Base-by-base conservation (phyloP, 2,329 filamentous ascomycete species). In the Apiospora hydei region DNA sequence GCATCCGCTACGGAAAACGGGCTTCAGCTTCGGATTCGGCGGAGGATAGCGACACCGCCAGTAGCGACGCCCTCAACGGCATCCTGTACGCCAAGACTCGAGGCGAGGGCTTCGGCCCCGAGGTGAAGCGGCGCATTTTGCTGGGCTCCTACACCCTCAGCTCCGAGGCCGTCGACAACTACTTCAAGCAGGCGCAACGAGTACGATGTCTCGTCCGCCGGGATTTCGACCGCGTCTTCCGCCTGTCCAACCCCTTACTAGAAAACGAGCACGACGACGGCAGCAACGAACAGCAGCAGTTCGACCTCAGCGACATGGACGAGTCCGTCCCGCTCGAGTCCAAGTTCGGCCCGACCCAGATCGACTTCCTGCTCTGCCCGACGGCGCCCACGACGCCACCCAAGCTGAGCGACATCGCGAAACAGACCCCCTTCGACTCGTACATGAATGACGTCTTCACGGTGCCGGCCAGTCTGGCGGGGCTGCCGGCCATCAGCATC, bases 391-490 rank as follows among this genome's bases (percentile, higher is more conserved):
- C 92, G 0, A 85, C 90, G 21, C 90, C 95, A 11, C 95, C 94
- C 0, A 85, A 82, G 8, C 80, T 96, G 8, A 84, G 86, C 4
- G 87, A 91, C 7, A 80, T 96, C 46, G 77, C 84, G 73, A 77
- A 81, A 13, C 85, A 90, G 80, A 86, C 83, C 66, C 85, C 88
- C 13, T 83, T 97, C n/a, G 91, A 96, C 77, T 89, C 89, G 1
- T 98, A 98, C 79, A 93, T 93, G 86, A 98, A 96, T 78, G 96
- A 99, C 83, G 92, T 98, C 1, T 96, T 98, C 77, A 98, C 96
- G 0, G 96, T 99, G 1, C 96, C 96, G 1, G 95, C 96, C 2
- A 98, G 95, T 83, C 85, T 99, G 75, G 96, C 96, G 0, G 96
- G 96, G 0, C 84, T 99, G 71, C 96, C 96, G 3, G 94, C 95